Evolutionary conservation across 2,329 filamentous ascomycete species (phyloP), one percentile per base, ranked within the genome.

Genomic region (Fusarium redolens): DNA sequence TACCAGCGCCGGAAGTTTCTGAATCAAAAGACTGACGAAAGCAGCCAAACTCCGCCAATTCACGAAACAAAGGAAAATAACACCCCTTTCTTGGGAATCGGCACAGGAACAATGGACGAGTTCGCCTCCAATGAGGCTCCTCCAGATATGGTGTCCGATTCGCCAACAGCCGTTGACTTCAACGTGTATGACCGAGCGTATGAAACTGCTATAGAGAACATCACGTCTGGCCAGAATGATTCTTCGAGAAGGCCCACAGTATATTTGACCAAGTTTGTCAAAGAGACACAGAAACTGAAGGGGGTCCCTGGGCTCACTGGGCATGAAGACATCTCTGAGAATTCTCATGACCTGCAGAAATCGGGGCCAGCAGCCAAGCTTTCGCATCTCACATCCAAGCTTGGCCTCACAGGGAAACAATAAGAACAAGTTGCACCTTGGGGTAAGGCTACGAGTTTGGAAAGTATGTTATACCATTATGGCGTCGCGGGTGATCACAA

Each of bases 101-200:
- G 94, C 20, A 89, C 90, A 1, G 91, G 91, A 48, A 85, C 87
- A 5, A 79, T 81, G 31, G 85, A 88, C 68, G 85, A 85, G 22
- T 86, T 85, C 74, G 77, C 79, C 50, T 79, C 78, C 44, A 81
- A 83, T 61, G 79, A 82, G 30, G 74, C 79, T 14, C 82, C 81
- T 18, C 81, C 82, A 5, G 81, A 87, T 28, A 80, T 92, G 8
- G 91, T 97, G 44, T 93, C 93, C 35, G 95, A 97, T 81, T 97
- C 93, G 3, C 96, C 96, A 5, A 92, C 92, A 0, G 92, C 92
- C 3, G 93, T 93, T 10, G 94, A 97, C 68, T 94, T 94, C 75
- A 91, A 96, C 78, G 92, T 98, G 65, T 98, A 97, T 80, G 94
- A 97, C 80, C 90, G 89, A 2, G 96, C 96, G 1, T 98, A 97